Conservation (phyloP, 805 yeast genomes). For the Wickerhamiella brachini region DNA sequence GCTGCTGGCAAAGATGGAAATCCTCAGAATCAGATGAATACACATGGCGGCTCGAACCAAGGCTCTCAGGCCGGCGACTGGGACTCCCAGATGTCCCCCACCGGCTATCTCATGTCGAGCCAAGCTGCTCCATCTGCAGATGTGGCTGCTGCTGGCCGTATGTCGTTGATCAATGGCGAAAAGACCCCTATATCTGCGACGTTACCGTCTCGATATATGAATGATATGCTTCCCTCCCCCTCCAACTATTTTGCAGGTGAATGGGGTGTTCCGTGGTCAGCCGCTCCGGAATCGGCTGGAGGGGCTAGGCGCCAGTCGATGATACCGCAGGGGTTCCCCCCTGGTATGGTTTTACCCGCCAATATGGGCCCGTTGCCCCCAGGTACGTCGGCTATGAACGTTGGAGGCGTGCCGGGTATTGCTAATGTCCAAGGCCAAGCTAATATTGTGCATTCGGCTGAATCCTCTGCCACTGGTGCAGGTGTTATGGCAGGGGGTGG, state of each 20-base stretch:
- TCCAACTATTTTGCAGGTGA: slow-evolving; percentile 55
- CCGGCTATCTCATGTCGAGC: neutral
- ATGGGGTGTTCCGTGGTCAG: slow-evolving; percentile 29
- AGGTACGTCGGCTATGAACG: neutral
- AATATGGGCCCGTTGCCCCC: neutral
- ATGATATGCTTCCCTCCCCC: slow-evolving; percentile 70
- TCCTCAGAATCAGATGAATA: neutral
- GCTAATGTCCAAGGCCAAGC: slow-evolving; percentile 5
- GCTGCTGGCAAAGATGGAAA: neutral
- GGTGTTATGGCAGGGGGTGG: neutral
- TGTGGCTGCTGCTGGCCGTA: neutral
- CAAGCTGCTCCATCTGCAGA: neutral
- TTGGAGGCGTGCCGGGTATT: neutral
- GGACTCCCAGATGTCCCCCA: neutral
- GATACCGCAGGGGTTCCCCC: neutral
- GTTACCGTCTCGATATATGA: slow-evolving; percentile 55
- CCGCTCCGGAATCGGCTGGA: slow-evolving; percentile 6
- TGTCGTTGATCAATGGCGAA: slow-evolving; percentile 1
- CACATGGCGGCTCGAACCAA: neutral
- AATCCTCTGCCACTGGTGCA: neutral
- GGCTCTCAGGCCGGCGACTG: neutral
- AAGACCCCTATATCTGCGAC: slow-evolving; percentile 50
- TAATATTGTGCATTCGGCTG: neutral
- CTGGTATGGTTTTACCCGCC: neutral
- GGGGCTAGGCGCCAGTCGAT: neutral